Evolutionary conservation across 2,329 filamentous ascomycete genomes (phyloP).

Genomic region (Myriosclerotinia curreyana): DNA sequence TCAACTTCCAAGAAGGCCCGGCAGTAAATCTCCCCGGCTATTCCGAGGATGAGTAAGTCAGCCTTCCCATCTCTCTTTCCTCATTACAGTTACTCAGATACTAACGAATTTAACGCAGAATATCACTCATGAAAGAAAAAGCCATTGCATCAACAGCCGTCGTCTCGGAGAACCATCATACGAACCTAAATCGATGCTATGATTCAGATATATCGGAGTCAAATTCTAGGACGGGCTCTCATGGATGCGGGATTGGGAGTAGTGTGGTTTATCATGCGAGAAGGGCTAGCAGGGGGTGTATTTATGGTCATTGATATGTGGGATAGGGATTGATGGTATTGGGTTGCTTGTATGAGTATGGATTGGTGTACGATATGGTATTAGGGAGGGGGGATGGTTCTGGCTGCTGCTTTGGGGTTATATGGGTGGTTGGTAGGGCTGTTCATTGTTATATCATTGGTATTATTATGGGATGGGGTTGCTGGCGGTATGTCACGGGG

Average conservation of each 20-base stretch:
- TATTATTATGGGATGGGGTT: neutral
- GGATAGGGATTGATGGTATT: neutral
- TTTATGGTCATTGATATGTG: constrained; percentile 10
- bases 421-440: neutral
- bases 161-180: constrained; percentile 27
- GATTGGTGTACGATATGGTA: constrained; percentile 17
- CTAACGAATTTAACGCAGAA: constrained; percentile 23
- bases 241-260: constrained; percentile 31
- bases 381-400: neutral
- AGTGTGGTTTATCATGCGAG: constrained; percentile 33
- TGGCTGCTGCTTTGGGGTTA: neutral
- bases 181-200: constrained; percentile 20
- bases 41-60: constrained; percentile 56
- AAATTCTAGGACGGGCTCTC: constrained; percentile 28
- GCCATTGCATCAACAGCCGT: constrained; percentile 38
- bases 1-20: constrained; percentile 54
- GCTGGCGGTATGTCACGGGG: neutral
- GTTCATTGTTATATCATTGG: neutral
- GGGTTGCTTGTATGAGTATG: constrained; percentile 7
- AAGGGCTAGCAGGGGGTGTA: constrained; percentile 31
- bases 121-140: constrained; percentile 39
- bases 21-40: constrained; percentile 53
- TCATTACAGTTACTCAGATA: neutral
- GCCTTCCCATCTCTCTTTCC: constrained; percentile 6
- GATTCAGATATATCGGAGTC: constrained; percentile 23